These are phyloP conservation scores for Coniochaeta sp. DNA, from an alignment of 2,329 filamentous ascomycete species.

Conservation along the genomic window DNA sequence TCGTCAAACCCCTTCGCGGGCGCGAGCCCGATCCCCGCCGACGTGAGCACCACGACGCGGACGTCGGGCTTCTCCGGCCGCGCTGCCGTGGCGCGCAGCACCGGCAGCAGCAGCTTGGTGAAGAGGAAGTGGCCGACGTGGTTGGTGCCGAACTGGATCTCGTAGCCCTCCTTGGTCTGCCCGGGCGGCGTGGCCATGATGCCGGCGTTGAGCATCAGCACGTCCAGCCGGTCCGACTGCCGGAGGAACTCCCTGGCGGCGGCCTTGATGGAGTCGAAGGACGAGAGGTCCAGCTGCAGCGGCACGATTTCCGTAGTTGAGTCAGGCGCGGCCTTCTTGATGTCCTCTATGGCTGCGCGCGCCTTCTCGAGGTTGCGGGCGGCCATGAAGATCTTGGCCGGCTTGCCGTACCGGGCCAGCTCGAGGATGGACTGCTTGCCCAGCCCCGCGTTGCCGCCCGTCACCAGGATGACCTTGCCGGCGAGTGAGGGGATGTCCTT, in stretches of 20 bases:
- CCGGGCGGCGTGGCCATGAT: slow-evolving; percentile 28
- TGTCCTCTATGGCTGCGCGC: slow-evolving; percentile 26
- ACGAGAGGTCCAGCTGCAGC: slow-evolving; percentile 36
- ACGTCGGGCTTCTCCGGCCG: slow-evolving; percentile 10
- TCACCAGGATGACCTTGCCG: slow-evolving; percentile 37
- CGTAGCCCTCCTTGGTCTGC: slow-evolving; percentile 34
- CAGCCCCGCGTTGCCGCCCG: slow-evolving; percentile 41
- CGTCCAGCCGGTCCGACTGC: slow-evolving; percentile 27
- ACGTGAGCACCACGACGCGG: slow-evolving; percentile 17
- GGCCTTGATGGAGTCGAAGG: slow-evolving; percentile 31
- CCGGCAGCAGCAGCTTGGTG: slow-evolving; percentile 24
- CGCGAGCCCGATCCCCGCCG: slow-evolving; percentile 5
- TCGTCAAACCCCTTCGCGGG: slow-evolving; percentile 9
- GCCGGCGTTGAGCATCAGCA: slow-evolving; percentile 38
- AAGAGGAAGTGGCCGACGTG: slow-evolving; percentile 39
- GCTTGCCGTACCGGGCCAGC: slow-evolving; percentile 28
- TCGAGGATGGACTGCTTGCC: slow-evolving; percentile 36
- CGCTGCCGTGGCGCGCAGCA: slow-evolving; percentile 14
- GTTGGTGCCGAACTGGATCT: slow-evolving; percentile 39
- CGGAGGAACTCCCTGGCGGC: slow-evolving; percentile 29
- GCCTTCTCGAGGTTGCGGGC: slow-evolving; percentile 28
- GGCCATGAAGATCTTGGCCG: slow-evolving; percentile 20
- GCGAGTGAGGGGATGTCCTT: slow-evolving; percentile 29
- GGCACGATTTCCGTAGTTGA: slow-evolving; percentile 19
- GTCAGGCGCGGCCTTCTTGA: slow-evolving; percentile 15